Base-by-base conservation (phyloP, 2,329 filamentous ascomycete species). In the Talaromyces sp. region DNA sequence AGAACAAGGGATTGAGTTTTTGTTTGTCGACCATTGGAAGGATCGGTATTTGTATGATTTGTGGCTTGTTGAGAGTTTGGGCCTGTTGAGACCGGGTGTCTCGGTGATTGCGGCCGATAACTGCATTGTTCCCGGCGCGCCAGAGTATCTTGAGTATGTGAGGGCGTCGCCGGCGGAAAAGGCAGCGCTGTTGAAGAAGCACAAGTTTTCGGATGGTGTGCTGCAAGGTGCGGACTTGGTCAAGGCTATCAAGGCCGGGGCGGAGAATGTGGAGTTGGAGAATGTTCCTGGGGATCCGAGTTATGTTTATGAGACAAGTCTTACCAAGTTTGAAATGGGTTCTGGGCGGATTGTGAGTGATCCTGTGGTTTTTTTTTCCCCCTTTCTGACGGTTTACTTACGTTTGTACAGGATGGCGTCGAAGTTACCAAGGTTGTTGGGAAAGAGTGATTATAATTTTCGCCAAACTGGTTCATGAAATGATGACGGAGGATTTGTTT, bases 21-120 rank as follows among this genome's bases (percentile, higher is more conserved):
- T 92, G 72, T 93, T 94, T 72, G 76, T 94, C 38, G 91, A 94
- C 68, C 90, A 94, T 72, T 88, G 88, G 74, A 92, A 93, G 73
- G 87, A 88, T 0, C 83, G 86, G 0, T 94, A 93, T 70, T 84
- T 83, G 0, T 81, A 83, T 0, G 91, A 94, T 67, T 74, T 93
- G 62, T 91, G 91, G 75, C 80, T 92, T 0, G 90, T 87, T 69
- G 90, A 94, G 75, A 81, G 88, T 43, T 76, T 92, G 5, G 82
- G 81, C 0, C 27, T 63, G 0, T 71, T 93, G 38, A 78, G 94
- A 3, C 78, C 77, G 0, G 79, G 81, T 0, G 89, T 89, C 0
- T 69, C 70, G 5, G 64, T 76, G 5, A 62, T 79, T 7, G 71
- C 75, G 2, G 78, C 78, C 2, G 78, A 81, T 63, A 80, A 81